These are phyloP conservation scores for Naematelia encephala DNA, from an alignment of 768 basidiomycete species.

Conservation along the genomic window DNA sequence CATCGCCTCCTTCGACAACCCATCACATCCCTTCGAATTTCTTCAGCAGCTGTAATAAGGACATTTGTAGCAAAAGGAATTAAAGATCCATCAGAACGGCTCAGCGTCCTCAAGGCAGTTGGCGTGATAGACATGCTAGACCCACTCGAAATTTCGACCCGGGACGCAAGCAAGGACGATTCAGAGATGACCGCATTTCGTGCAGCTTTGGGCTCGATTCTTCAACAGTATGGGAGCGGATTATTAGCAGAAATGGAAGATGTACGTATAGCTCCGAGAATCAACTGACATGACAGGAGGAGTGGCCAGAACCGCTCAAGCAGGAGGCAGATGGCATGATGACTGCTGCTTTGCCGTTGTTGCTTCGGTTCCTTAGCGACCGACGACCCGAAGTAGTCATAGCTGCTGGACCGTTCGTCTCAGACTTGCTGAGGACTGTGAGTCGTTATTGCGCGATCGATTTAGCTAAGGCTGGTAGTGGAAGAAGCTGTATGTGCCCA, in stretches of 20 bases:
- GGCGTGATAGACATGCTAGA: conserved; percentile 77
- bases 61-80: conserved; percentile 89
- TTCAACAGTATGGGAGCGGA: conserved; percentile 79
- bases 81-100: conserved; percentile 82
- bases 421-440: conserved; percentile 69
- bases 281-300: conserved; percentile 19
- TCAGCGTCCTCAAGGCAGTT: conserved; percentile 83
- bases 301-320: conserved; percentile 59
- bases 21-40: conserved; percentile 68
- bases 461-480: conserved; percentile 57
- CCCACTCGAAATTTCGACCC: conserved; percentile 73
- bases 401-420: conserved; percentile 77
- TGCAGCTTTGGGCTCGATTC: conserved; percentile 77
- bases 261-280: conserved; percentile 51
- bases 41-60: conserved; percentile 72
- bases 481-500: conserved; percentile 61
- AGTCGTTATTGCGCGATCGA: conserved; percentile 48
- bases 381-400: conserved; percentile 83
- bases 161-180: conserved; percentile 68
- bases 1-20: conserved; percentile 76
- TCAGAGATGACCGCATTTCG: conserved; percentile 86
- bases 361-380: conserved; percentile 86
- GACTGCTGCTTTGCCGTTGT: conserved; percentile 68
- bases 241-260: conserved; percentile 74
- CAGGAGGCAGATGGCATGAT: conserved; percentile 65